Evolutionary conservation across 1,139 yeast species (phyloP), one percentile per base, ranked within the genome.

Genomic region (Geotrichum siamense): DNA sequence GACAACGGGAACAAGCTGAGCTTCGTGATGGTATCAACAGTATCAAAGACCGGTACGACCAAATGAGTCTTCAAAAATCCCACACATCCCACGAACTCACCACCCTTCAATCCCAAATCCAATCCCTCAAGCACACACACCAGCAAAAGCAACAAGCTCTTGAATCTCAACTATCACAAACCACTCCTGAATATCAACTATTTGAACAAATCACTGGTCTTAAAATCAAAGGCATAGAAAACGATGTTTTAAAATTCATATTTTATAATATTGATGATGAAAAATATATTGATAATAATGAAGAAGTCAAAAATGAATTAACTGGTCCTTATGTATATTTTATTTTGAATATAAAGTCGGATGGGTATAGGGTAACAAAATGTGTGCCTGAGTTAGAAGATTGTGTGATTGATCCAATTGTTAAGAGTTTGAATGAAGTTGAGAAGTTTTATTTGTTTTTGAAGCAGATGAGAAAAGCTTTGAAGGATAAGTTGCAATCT

Each of bases 181-280:
- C 60, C 39, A 49, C 49, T 1, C 60, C 64, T 1, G 66, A 62
- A 43, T 45, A 61, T 20, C 50, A 38, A 2, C 51, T 53, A 20
- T 62, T 64, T 63, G 61, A 62, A 43, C 41, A 54, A 15, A 50
- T 53, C 2, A 52, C 61, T 10, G 65, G 66, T 10, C 35, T 61
- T 26, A 42, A 55, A 15, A 54, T 62, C 29, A 59, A 58, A 30
- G 58, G 61, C n/a, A 52, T 53, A 10, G 44, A 48, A 16, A 59
- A 59, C 25, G 64, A 59, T 34, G 44, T 53, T 25, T 48, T 61
- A 30, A 52, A 53, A 43, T 56, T 62, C 44, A 48, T 55, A 1
- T 62, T 60, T 48, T 51, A 59, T 10, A 52, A 55, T 19, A 47
- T 62, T 15, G 62, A 59, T 44, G 53, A 50, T 22, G 49, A 44